Percentiles rank a stretch among this genome's conserved stretches.
Evolutionary conservation across 345 rosid species (phyloP).

Genomic region (Bretschneidera sinensis): DNA sequence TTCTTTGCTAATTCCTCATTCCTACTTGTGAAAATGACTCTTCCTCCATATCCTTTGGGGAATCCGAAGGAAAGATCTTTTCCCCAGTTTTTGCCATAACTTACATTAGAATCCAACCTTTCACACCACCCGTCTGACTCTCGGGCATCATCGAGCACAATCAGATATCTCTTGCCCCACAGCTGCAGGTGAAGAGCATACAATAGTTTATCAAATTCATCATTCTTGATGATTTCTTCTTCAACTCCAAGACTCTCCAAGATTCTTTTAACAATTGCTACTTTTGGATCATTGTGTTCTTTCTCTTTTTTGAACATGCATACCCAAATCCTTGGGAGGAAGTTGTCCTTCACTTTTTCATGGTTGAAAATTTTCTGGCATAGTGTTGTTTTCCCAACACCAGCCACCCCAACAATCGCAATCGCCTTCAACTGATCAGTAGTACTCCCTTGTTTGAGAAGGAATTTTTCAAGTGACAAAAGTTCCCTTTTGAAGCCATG

Average conservation of each 20-base stretch:
- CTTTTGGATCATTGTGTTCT: slow-evolving; percentile 10
- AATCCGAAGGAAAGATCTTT: slow-evolving; percentile 33
- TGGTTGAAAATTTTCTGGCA: slow-evolving; percentile 32
- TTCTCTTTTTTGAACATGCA: slow-evolving; percentile 15
- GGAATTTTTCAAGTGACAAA: slow-evolving; percentile 21
- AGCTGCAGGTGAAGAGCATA: slow-evolving; percentile 33
- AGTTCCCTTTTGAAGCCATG: slow-evolving; percentile 25
- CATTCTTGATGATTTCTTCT: slow-evolving; percentile 14
- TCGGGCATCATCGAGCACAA: slow-evolving; percentile 42
- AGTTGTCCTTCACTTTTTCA: slow-evolving; percentile 19
- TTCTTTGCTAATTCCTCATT: slow-evolving; percentile 23
- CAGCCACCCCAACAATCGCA: slow-evolving; percentile 36
- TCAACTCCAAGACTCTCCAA: slow-evolving; percentile 40
- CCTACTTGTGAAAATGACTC: slow-evolving; percentile 44
- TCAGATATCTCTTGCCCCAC: slow-evolving; percentile 44
- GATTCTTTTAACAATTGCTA: slow-evolving; percentile 21
- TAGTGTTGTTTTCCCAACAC: slow-evolving; percentile 50
- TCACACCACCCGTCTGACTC: slow-evolving; percentile 23
- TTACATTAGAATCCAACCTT: slow-evolving; percentile 16
- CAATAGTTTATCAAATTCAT: slow-evolving; percentile 23
- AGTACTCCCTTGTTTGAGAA: slow-evolving; percentile 14
- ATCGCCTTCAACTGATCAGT: slow-evolving; percentile 28
- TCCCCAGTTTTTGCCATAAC: slow-evolving; percentile 17
- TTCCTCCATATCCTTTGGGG: slow-evolving; percentile 53
- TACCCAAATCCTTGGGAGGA: slow-evolving; percentile 45